Evolutionary conservation across 352 stramenopile species (phyloP).

Genomic region (Pythium biforme): DNA sequence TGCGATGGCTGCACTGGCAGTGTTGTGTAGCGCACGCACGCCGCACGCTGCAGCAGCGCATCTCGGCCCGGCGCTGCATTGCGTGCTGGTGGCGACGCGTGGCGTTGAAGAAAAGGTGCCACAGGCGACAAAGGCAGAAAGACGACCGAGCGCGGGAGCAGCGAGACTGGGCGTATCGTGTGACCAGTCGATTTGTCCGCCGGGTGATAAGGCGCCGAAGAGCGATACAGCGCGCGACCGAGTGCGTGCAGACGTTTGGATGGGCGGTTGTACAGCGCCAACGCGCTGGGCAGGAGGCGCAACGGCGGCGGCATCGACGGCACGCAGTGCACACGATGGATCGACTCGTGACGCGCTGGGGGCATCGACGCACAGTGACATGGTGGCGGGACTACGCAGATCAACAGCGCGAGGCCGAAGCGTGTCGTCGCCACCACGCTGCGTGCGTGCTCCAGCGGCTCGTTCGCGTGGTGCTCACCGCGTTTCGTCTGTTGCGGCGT

Average conservation of each 20-base stretch:
- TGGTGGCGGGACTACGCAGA: neutral
- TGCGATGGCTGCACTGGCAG: neutral
- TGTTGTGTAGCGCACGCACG: neutral
- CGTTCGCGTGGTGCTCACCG: constrained; percentile 22
- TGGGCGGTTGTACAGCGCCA: neutral
- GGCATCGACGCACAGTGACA: neutral
- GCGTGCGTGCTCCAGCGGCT: constrained; percentile 26
- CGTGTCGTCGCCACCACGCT: neutral
- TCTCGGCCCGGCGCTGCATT: neutral
- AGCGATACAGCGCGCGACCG: neutral
- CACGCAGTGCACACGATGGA: neutral
- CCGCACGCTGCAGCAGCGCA: neutral
- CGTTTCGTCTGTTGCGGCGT: constrained; percentile 22
- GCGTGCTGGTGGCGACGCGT: constrained; percentile 15
- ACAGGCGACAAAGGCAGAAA: neutral
- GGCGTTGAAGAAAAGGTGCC: neutral
- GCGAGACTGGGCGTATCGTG: neutral
- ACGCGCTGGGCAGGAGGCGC: neutral
- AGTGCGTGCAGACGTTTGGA: neutral
- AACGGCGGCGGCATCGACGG: neutral
- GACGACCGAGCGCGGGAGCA: too few relatives aligned
- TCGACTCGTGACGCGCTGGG: neutral
- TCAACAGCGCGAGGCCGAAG: neutral
- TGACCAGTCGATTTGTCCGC: neutral
- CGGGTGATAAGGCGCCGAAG: neutral